Conservation (phyloP, 108 stramenopile species). For the Cyclotella baltica region DNA sequence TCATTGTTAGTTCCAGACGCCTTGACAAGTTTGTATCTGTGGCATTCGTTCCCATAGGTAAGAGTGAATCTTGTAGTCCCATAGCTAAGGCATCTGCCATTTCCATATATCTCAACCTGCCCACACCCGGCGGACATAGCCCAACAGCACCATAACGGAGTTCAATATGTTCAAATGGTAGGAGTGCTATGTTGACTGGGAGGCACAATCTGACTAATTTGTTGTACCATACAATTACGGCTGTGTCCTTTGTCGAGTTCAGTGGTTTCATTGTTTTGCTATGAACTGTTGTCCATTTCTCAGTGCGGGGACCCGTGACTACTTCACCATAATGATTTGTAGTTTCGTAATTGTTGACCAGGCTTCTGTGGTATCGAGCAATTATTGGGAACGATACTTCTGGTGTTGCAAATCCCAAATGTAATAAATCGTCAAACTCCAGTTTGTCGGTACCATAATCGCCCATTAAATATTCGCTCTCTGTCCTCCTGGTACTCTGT, state of each 20-base stretch:
- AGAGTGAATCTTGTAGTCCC: not conserved
- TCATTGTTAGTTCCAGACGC: not conserved
- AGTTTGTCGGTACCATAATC: too few relatives aligned
- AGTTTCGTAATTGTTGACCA: not conserved
- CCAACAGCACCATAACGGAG: not conserved
- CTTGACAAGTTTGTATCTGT: not conserved
- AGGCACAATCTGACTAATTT: not conserved
- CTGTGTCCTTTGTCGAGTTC: not conserved
- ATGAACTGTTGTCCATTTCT: not conserved
- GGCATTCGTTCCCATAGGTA: not conserved
- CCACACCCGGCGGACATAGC: not conserved
- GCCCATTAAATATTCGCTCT: too few relatives aligned
- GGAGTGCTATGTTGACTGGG: not conserved
- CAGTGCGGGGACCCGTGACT: not conserved
- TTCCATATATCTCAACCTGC: not conserved
- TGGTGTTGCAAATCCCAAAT: not conserved
- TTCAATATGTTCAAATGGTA: not conserved
- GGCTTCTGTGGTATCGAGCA: not conserved
- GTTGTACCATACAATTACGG: not conserved
- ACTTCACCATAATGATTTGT: not conserved
- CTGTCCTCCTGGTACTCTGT: too few relatives aligned
- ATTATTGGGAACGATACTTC: not conserved
- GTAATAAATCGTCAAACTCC: not conserved
- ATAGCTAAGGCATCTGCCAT: not conserved
- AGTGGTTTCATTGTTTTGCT: not conserved